These are phyloP conservation scores for Aspergillus jensenii DNA, from an alignment of 2,329 filamentous ascomycete species.

Conservation along the genomic window DNA sequence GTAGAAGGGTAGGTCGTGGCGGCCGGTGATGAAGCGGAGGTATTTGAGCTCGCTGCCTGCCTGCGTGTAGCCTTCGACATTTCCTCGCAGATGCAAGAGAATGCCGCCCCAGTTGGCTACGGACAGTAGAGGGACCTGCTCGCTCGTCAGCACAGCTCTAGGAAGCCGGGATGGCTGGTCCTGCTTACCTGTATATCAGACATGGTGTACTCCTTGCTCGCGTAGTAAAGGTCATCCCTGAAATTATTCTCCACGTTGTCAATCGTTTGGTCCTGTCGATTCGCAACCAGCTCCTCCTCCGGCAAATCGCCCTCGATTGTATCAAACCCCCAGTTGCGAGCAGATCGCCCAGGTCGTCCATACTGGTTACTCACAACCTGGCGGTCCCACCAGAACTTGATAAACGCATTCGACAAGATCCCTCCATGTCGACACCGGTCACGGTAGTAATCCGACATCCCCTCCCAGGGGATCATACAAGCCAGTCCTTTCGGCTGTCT, in stretches of 20 bases:
- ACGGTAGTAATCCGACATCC: slow-evolving; percentile 57
- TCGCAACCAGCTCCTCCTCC: slow-evolving; percentile 35
- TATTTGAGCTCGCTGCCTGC: slow-evolving; percentile 69
- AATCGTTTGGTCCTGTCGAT: slow-evolving; percentile 42
- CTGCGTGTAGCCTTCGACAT: slow-evolving; percentile 63
- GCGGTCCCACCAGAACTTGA: slow-evolving; percentile 66
- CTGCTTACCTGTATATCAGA: slow-evolving; percentile 61
- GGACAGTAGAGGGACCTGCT: slow-evolving; percentile 54
- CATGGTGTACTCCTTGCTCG: slow-evolving; percentile 64
- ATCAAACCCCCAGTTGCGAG: slow-evolving; percentile 53
- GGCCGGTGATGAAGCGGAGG: slow-evolving; percentile 66
- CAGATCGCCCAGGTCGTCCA: slow-evolving; percentile 53
- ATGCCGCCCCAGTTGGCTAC: slow-evolving; percentile 74
- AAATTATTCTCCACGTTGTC: slow-evolving; percentile 55
- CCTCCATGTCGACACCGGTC: slow-evolving; percentile 63
- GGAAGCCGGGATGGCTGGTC: neutral
- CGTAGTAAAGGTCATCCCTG: slow-evolving; percentile 64
- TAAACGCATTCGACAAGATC: slow-evolving; percentile 60
- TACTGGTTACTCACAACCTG: slow-evolving; percentile 70
- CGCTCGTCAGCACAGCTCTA: neutral
- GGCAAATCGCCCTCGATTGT: slow-evolving; percentile 42
- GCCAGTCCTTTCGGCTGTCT: slow-evolving; percentile 52
- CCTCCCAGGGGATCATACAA: slow-evolving; percentile 57
- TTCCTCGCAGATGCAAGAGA: slow-evolving; percentile 66
- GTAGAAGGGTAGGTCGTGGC: slow-evolving; percentile 72